Evolutionary conservation across 108 stramenopile genomes (phyloP).

Genomic region (Pinguiococcus pyrenoidosus): DNA sequence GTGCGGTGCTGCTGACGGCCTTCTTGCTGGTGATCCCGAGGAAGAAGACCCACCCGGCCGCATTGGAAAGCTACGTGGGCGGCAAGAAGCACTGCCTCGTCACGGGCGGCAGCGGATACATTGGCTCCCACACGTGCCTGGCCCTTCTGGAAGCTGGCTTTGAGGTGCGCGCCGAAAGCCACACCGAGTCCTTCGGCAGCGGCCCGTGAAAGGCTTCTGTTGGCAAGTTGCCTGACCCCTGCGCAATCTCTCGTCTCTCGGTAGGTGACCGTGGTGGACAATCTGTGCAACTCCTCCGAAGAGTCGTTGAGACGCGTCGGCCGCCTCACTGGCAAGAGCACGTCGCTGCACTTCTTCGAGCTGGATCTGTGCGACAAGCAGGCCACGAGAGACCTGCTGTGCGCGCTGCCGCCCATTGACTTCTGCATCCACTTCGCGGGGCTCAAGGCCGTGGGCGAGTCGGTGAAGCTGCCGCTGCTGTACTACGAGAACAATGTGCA

Average conservation of each 20-base stretch:
- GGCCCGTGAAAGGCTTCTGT: neutral
- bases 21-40: no score
- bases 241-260: neutral
- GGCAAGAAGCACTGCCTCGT: no score
- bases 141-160: constrained; percentile 75
- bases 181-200: no score
- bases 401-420: constrained; percentile 56
- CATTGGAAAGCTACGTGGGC: no score
- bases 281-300: constrained; percentile 71
- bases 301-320: constrained; percentile 71
- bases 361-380: constrained; percentile 27
- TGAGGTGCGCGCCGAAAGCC: constrained; percentile 24
- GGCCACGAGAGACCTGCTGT: constrained; percentile 21
- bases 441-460: constrained; percentile 91
- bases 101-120: constrained; percentile 96
- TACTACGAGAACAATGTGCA: constrained; percentile 95
- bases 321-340: constrained; percentile 40
- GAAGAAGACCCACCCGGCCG: no score
- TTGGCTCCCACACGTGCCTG: constrained; percentile 92
- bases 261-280: constrained; percentile 74
- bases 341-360: constrained; percentile 41
- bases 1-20: no score
- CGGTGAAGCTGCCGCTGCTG: constrained; percentile 64
- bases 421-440: constrained; percentile 98
- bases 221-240: no score